phyloP scores from a whole-genome alignment of 192 early-diverging fungal genomes.

The Kickxella alabastrina region DNA sequence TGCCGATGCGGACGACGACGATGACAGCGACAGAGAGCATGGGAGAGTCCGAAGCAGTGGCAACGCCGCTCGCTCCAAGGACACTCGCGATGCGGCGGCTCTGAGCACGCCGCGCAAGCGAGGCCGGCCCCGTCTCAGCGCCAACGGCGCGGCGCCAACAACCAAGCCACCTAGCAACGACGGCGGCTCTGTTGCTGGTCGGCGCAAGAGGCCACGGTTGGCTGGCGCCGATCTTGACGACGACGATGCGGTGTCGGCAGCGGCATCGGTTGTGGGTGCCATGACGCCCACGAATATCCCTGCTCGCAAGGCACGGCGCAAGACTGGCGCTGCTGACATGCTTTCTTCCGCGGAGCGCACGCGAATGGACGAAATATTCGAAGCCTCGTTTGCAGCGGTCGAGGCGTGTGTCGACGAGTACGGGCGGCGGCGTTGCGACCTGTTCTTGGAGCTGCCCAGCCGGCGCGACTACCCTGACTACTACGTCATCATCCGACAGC shows the following conservation, averaged over 20 bases:
- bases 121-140: conserved; percentile 8
- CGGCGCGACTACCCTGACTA: conserved; percentile 81
- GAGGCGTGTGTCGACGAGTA: conserved; percentile 32
- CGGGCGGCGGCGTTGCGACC: conserved; percentile 59
- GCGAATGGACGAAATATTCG: conserved; percentile 26
- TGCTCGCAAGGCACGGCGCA: conserved; percentile 30
- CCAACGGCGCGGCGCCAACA: conserved; percentile 3
- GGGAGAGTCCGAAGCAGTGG: neutral
- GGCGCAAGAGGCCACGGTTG: conserved; percentile 19
- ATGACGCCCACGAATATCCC: conserved; percentile 9
- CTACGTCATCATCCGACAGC: conserved; percentile 82
- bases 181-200: conserved; percentile 4
- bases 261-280: conserved; percentile 2
- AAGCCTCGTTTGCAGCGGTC: conserved; percentile 31
- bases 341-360: conserved; percentile 33
- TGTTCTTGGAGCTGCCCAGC: conserved; percentile 75
- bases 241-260: neutral
- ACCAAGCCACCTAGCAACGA: conserved; percentile 8
- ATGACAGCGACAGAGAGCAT: neutral
- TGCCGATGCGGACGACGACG: neutral
- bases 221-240: conserved; percentile 16
- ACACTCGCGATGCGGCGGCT: neutral
- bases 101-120: conserved; percentile 16
- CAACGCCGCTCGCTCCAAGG: neutral
- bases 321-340: conserved; percentile 32